A percentile compares a stretch with the other conserved stretches of the same genome.
These are phyloP conservation scores for Penium margaritaceum DNA, from an alignment of 139 green algal species.

Conservation along the genomic window DNA sequence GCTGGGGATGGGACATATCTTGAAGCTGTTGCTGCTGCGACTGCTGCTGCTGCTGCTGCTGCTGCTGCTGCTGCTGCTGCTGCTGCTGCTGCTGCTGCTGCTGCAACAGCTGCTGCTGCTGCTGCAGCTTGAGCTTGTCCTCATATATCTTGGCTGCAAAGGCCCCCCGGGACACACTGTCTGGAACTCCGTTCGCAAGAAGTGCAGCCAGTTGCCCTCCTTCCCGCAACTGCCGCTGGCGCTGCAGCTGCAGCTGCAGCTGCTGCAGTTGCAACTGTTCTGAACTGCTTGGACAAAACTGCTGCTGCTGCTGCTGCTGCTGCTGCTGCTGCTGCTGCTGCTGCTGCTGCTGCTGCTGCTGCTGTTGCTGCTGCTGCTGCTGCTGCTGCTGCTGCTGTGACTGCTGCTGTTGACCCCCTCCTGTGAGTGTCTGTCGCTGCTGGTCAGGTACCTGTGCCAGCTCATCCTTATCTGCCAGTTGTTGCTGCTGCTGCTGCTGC, in stretches of 20 bases:
- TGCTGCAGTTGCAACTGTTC: conserved; percentile 18
- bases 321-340: conserved; percentile 23
- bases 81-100: no score
- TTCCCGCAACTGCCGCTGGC: no score
- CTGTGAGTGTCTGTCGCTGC: neutral
- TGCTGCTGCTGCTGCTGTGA: conserved; percentile 32
- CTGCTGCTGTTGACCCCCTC: conserved; percentile 9
- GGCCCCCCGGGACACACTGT: no score
- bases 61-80: conserved; percentile 6
- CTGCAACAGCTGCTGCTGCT: no score
- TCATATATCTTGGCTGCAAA: no score
- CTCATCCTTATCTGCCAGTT: neutral
- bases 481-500: conserved; percentile 17
- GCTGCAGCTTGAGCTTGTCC: no score
- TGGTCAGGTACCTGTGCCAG: neutral
- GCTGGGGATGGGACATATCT: no score
- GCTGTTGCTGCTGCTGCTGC: conserved; percentile 36
- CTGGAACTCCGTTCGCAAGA: no score
- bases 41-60: conserved; percentile 8
- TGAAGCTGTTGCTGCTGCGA: conserved; percentile 1
- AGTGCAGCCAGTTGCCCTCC: no score
- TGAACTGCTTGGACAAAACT: no score
- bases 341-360: conserved; percentile 25
- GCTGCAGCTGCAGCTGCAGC: no score
- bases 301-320: conserved; percentile 24